Percentiles rank a stretch among this genome's conserved stretches.
Evolutionary conservation across 805 yeast species (phyloP).

Genomic region (Wickerhamiella australiensis): DNA sequence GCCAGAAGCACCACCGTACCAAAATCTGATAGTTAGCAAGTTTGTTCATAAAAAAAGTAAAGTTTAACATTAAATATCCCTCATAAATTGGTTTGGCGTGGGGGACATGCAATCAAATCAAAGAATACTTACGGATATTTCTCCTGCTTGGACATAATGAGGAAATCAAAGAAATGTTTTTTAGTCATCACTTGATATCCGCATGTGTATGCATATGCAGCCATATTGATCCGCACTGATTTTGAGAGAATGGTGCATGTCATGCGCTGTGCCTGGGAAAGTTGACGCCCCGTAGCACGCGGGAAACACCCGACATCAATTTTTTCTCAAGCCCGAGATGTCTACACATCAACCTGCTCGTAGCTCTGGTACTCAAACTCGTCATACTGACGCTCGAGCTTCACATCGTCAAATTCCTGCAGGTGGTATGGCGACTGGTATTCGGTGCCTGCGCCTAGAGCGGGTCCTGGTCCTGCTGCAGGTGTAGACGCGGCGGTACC

Average conservation of each 20-base stretch:
- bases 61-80: neutral
- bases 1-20: constrained; percentile 36
- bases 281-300: no score
- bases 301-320: no score
- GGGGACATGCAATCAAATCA: neutral
- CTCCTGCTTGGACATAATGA: neutral
- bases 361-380: constrained; percentile 11
- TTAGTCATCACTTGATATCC: neutral
- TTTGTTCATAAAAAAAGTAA: neutral
- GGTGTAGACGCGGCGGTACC: neutral
- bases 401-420: constrained; percentile 8
- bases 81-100: neutral
- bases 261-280: no score
- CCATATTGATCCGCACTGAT: neutral
- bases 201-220: no score
- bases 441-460: neutral
- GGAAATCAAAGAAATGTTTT: neutral
- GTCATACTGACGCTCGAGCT: constrained; percentile 10
- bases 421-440: neutral
- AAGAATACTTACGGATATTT: constrained; percentile 24
- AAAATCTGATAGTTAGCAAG: constrained; percentile 24
- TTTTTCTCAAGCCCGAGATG: no score
- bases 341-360: constrained; percentile 10
- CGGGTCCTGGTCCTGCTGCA: neutral
- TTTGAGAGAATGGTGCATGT: no score